phyloP scores from a whole-genome alignment of 306 rosid genomes.

The Trichosanthes cucumerina region DNA sequence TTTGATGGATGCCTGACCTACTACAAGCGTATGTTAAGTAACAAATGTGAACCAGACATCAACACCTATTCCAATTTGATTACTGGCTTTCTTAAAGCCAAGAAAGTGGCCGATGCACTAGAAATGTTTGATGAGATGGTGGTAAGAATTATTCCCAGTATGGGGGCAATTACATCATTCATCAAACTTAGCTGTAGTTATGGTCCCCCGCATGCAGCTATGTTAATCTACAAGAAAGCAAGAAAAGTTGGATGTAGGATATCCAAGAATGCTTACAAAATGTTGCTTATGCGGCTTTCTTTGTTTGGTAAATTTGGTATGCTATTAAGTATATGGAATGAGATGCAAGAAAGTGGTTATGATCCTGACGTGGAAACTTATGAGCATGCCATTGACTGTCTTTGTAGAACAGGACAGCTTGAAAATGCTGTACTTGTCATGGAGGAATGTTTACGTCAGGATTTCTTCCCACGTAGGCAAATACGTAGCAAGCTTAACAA shows the following conservation, averaged over 20 bases:
- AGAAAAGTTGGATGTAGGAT: conserved; percentile 50
- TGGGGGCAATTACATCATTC: conserved; percentile 50
- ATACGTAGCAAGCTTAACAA: conserved; percentile 60
- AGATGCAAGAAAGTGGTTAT: conserved; percentile 75
- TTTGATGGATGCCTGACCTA: conserved; percentile 43
- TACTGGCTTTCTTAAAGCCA: conserved; percentile 38
- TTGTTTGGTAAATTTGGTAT: conserved; percentile 80
- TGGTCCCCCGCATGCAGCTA: conserved; percentile 88
- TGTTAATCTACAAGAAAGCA: conserved; percentile 61
- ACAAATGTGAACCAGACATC: conserved; percentile 40
- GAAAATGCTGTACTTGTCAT: conserved; percentile 80
- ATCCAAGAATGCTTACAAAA: conserved; percentile 60
- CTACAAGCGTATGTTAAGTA: conserved; percentile 43
- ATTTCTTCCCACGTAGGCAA: conserved; percentile 73
- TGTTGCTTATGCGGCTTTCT: conserved; percentile 71
- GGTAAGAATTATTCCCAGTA: conserved; percentile 43
- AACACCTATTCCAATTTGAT: conserved; percentile 54
- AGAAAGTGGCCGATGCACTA: conserved; percentile 75
- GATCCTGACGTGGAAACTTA: conserved; percentile 61
- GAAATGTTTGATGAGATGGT: conserved; percentile 78
- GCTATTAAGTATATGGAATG: conserved; percentile 63
- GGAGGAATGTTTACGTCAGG: conserved; percentile 72
- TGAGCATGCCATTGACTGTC: conserved; percentile 61
- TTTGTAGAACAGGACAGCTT: conserved; percentile 70
- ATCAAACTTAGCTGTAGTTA: conserved; percentile 59